Conservation (phyloP, 2,329 filamentous ascomycete species). For the Blumeria graminis region DNA sequence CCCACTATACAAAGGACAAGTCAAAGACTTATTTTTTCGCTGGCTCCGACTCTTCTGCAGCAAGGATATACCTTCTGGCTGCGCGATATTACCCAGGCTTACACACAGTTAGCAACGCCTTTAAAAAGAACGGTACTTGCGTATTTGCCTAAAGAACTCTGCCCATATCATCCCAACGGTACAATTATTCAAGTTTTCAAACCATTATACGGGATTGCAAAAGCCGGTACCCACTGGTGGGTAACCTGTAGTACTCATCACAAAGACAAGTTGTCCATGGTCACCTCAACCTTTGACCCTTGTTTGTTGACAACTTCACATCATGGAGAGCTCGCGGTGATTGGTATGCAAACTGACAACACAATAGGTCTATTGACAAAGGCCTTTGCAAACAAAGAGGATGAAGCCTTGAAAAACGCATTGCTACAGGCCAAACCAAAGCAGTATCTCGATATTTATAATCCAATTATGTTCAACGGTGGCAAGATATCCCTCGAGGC, state of each 20-base stretch:
- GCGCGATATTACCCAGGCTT: not conserved
- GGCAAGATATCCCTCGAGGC: not conserved
- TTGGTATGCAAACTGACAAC: not conserved
- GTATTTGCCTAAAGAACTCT: not conserved
- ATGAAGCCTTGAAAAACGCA: not conserved
- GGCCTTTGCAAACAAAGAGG: not conserved
- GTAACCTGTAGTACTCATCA: constrained; percentile 1
- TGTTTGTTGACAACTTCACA: not conserved
- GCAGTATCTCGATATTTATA: not conserved
- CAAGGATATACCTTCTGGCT: not conserved
- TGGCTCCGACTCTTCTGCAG: not conserved
- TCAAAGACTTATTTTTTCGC: not conserved
- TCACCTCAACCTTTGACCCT: constrained; percentile 1
- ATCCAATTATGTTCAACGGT: constrained; percentile 1
- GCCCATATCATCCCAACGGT: not conserved
- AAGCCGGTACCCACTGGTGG: not conserved
- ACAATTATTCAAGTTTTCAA: not conserved
- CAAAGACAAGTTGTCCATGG: not conserved
- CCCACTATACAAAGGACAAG: not conserved
- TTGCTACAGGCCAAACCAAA: not conserved
- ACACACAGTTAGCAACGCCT: not conserved
- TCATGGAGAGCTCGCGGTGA: not conserved
- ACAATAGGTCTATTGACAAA: not conserved
- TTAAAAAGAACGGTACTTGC: not conserved
- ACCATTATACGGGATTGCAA: not conserved